Evolutionary conservation across 2,329 filamentous ascomycete genomes (phyloP), one percentile per base, ranked within the genome.

Genomic region (Fusarium sp.): DNA sequence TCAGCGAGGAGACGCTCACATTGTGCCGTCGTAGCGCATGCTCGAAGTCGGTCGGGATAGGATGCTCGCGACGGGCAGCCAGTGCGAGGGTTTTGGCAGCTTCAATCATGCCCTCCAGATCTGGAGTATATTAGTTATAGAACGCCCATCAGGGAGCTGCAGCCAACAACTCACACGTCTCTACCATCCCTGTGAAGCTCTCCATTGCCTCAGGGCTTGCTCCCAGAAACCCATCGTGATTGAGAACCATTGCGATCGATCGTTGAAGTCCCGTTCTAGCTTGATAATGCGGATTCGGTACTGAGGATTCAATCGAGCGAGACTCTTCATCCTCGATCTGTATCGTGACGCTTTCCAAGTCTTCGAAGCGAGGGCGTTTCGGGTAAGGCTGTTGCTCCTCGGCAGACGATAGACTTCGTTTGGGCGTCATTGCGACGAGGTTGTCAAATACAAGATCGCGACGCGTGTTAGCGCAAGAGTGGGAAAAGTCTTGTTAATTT

Each of bases 21-120:
- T 90, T 87, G 74, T 88, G 86, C 33, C 83, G 82, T 38, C 81
- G 82, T 18, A 91, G 79, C 7, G 84, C 83, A n/a, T 83, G 79
- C 70, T 89, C 87, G 69, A 90, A 91, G 77, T 92, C 90, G 39
- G 82, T 79, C 1, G 90, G 89, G 7, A 86, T 86, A 1, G 89
- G 86, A 57, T 86, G 82, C 22, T 85, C 83, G 62, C 90, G 85
- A 38, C 88, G 86, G 28, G 87, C 82, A 3, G 85, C 81, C 20
- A 86, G 80, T 26, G 88, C 83, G 24, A 85, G 78, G 30, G 80
- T 80, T 71, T 86, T 86, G 53, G 88, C 78, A 58, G 88, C 84
- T 20, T 84, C 78, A n/a, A 86, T 81, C 24, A 90, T 82, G 11
- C 83, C 84, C 7, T 81, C 78, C 22, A 90, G 75, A 70, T 90